Evolutionary conservation across 148 eudicot genomes (phyloP).

Genomic region (Diospyros lotus): DNA sequence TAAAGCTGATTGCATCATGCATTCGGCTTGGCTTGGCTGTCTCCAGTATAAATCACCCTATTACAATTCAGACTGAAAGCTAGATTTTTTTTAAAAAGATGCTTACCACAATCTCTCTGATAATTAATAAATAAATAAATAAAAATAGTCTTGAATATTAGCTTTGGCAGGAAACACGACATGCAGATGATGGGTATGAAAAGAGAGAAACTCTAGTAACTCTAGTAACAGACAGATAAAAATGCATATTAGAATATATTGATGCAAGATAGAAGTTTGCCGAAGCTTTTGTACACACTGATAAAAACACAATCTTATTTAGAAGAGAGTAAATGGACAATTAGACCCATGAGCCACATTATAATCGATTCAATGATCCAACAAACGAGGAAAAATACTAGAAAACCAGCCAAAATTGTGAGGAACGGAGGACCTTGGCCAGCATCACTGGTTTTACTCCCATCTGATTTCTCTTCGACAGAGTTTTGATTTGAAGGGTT

Average conservation of each 20-base stretch:
- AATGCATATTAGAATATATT: not conserved
- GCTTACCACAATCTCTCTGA: no score
- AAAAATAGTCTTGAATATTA: no score
- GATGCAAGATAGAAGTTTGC: not conserved
- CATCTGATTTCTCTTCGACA: constrained; percentile 16
- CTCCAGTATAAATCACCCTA: no score
- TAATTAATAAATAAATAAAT: no score
- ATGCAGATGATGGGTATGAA: no score
- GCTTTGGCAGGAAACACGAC: no score
- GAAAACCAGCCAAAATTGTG: constrained; percentile 44
- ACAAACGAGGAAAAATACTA: constrained; percentile 23
- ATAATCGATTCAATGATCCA: constrained; percentile 44
- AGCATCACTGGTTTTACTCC: constrained; percentile 8
- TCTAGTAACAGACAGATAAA: not conserved
- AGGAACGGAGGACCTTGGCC: constrained; percentile 40
- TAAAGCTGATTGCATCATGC: no score
- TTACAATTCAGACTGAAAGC: no score
- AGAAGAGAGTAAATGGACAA: constrained; percentile 23
- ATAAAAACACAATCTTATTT: constrained; percentile 1
- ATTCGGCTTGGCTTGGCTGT: no score
- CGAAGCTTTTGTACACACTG: not conserved
- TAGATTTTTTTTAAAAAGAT: no score
- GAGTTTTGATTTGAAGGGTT: constrained; percentile 19
- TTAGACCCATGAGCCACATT: constrained; percentile 33
- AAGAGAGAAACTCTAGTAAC: no score